These are phyloP conservation scores for Lactarius tabidus DNA, from an alignment of 768 basidiomycete species.

Conservation along the genomic window DNA sequence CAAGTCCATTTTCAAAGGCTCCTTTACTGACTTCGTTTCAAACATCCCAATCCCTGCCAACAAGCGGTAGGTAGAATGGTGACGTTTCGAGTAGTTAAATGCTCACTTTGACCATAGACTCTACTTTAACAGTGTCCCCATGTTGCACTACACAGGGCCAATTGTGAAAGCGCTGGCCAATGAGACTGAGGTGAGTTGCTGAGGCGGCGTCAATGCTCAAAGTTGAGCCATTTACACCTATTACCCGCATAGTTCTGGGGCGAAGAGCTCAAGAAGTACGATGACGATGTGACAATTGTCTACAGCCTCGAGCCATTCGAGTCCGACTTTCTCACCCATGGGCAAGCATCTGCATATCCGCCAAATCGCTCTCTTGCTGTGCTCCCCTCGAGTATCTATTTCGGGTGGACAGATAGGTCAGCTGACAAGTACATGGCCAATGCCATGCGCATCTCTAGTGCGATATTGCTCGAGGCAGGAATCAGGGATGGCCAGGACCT, in stretches of 20 bases:
- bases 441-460: background rate
- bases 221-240: background rate
- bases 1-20: conserved; percentile 35
- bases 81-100: background rate
- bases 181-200: conserved; percentile 7
- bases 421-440: conserved; percentile 33
- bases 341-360: conserved; percentile 21
- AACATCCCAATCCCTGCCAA: conserved; percentile 31
- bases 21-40: conserved; percentile 36
- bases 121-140: conserved; percentile 6
- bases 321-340: conserved; percentile 16
- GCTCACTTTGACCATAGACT: conserved; percentile 18
- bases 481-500: conserved; percentile 40
- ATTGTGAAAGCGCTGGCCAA: conserved; percentile 11
- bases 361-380: conserved; percentile 20
- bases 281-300: conserved; percentile 38
- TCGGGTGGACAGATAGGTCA: conserved; percentile 40
- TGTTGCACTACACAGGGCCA: background rate
- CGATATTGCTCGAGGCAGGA: conserved; percentile 38
- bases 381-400: conserved; percentile 28
- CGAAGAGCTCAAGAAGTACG: conserved; percentile 30
- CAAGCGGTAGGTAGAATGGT: conserved; percentile 16
- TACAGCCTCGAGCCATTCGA: conserved; percentile 33
- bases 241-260: conserved; percentile 46
- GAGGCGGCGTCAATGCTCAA: background rate